Base-by-base conservation (phyloP, 2,329 filamentous ascomycete species). In the Neonectria magnoliae region DNA sequence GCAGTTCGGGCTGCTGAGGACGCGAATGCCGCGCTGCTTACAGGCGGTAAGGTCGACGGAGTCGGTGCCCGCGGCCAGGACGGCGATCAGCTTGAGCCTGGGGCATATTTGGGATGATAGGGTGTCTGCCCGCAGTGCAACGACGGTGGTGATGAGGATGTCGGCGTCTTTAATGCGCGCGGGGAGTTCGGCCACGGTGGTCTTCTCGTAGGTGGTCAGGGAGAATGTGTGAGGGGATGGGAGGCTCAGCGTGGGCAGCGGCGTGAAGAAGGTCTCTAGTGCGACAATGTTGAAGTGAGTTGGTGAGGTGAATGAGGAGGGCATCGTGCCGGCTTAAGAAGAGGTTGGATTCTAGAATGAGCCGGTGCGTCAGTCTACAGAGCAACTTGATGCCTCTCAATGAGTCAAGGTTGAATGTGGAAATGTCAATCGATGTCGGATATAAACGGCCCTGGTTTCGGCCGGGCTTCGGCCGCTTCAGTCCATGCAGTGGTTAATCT, bases 271-370 rank as follows among this genome's bases (percentile, higher is more conserved):
- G 8, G 64, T 57, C 56, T 66, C 64, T 13, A 66, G 55, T 7
- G 64, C 64, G 22, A 66, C 64, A 22, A 66, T 63, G 45, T 66
- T 66, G 33, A 66, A 29, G 11, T 66, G 59, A 2, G 36, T 51
- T 11, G 59, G 60, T 16, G 33, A 25, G 25, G 44, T 41, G n/a
- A 31, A 41, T 18, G 50, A 14, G 27, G 50, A 42, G 16, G 14
- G 22, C n/a, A 38, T 44, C n/a, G n/a, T 57, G 41, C 11, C 29
- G 13, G 33, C 6, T 6, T 16, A 13, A 36, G 4, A 13, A 16
- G 33, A 31, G 29, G 13, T 16, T 5, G 13, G 14, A 36, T 6
- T 16, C 14, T 14, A 16, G 14, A 5, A 36, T 16, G 33, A 13
- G 33, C 16, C 33, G 13, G 14, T 36, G 33, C 3, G 3, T 2